A percentile compares a stretch with the other conserved stretches of the same genome.
These are phyloP conservation scores for Jasminum sambac DNA, from an alignment of 257 asterid genomes.

Conservation along the genomic window DNA sequence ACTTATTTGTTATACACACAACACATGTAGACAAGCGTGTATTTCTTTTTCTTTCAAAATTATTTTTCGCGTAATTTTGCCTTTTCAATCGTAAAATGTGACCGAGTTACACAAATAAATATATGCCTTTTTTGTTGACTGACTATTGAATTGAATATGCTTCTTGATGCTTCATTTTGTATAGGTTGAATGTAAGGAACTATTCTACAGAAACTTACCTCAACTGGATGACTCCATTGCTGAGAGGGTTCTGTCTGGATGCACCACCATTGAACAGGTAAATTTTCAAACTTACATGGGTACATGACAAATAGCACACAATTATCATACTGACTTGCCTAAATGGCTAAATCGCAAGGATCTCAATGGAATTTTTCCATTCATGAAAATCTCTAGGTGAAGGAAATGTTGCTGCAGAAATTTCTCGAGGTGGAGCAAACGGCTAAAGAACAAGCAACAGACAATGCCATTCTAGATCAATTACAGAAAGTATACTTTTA, in stretches of 20 bases:
- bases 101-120: neutral
- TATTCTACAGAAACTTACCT: conserved; percentile 52
- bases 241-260: conserved; percentile 71
- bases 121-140: neutral
- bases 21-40: neutral
- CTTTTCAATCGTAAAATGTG: neutral
- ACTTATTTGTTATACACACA: conserved; percentile 4
- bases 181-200: conserved; percentile 85
- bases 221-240: conserved; percentile 71
- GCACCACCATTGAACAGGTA: conserved; percentile 79
- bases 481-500: conserved; percentile 54
- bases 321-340: neutral
- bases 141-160: conserved; percentile 8
- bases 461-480: conserved; percentile 90
- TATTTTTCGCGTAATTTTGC: neutral
- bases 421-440: conserved; percentile 82
- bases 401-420: conserved; percentile 60
- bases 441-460: conserved; percentile 96
- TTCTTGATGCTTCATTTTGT: neutral
- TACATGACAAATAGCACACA: conserved; percentile 1
- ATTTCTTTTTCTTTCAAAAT: neutral
- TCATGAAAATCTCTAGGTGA: conserved; percentile 56
- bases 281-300: conserved; percentile 26
- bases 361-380: neutral
- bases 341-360: conserved; percentile 3